phyloP scores from a whole-genome alignment of 805 yeast genomes.

The Vanderwaltozyma tropicalis region DNA sequence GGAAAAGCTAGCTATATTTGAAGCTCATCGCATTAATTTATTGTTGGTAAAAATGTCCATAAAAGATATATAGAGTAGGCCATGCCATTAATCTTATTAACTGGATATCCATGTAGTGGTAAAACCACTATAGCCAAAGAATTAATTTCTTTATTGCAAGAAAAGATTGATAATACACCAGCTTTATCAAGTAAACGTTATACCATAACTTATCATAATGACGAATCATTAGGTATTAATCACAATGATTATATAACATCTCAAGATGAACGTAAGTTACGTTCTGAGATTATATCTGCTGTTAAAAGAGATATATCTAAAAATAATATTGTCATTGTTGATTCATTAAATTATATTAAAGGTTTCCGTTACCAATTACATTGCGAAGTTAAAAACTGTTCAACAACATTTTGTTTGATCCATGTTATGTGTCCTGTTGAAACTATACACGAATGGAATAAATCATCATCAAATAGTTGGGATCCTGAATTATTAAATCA shows the following conservation, averaged over 20 bases:
- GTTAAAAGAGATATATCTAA: conserved; percentile 71
- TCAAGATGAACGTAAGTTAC: conserved; percentile 62
- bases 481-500: conserved; percentile 53
- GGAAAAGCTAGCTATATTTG: no score
- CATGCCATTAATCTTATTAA: conserved; percentile 79
- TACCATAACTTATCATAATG: conserved; percentile 61
- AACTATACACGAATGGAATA: conserved; percentile 55
- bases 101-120: conserved; percentile 83
- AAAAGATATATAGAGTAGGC: no score
- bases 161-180: conserved; percentile 36
- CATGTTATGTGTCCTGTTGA: conserved; percentile 65
- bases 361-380: conserved; percentile 91
- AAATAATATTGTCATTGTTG: conserved; percentile 68
- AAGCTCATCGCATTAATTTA: no score
- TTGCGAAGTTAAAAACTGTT: conserved; percentile 81
- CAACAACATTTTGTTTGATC: conserved; percentile 74
- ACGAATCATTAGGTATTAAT: conserved; percentile 63
- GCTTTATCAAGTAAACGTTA: conserved; percentile 24
- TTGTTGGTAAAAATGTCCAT: no score
- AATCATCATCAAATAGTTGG: conserved; percentile 37
- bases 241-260: conserved; percentile 65
- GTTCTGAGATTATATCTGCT: conserved; percentile 81
- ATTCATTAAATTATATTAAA: conserved; percentile 80
- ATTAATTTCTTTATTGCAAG: conserved; percentile 39
- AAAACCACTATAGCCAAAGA: conserved; percentile 65